These are phyloP conservation scores for Mesotaenium endlicherianum DNA, from an alignment of 139 green algal genomes.

Conservation along the genomic window DNA sequence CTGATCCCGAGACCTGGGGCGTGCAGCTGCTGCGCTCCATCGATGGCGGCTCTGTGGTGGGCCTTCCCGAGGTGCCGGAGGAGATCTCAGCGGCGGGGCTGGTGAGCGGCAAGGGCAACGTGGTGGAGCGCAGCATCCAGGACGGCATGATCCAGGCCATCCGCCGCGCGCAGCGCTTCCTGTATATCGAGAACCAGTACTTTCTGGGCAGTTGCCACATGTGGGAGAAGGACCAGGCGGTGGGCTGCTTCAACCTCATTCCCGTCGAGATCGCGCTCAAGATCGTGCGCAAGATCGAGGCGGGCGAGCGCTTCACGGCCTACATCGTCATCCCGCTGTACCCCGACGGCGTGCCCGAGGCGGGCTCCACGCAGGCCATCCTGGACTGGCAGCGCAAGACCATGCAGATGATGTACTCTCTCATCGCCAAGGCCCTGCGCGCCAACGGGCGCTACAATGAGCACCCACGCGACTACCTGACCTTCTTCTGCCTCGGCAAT, in stretches of 20 bases:
- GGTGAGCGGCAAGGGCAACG: slow-evolving; percentile 28
- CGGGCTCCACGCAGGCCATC: slow-evolving; percentile 59
- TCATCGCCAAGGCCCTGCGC: slow-evolving; percentile 26
- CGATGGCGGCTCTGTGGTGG: slow-evolving; percentile 36
- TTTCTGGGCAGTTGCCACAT: slow-evolving; percentile 40
- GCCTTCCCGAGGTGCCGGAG: slow-evolving; percentile 29
- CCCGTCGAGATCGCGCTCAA: slow-evolving; percentile 48
- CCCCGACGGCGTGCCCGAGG: slow-evolving; percentile 22
- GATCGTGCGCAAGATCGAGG: slow-evolving; percentile 41
- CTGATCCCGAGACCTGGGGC: slow-evolving; percentile 50
- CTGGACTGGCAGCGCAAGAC: slow-evolving; percentile 61
- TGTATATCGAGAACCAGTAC: slow-evolving; percentile 68
- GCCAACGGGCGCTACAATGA: slow-evolving; percentile 10
- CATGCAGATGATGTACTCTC: slow-evolving; percentile 46
- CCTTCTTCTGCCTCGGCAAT: slow-evolving; percentile 67
- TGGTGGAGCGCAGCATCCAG: slow-evolving; percentile 36
- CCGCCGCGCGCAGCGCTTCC: slow-evolving; percentile 59
- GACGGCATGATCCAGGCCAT: slow-evolving; percentile 43
- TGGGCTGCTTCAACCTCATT: slow-evolving; percentile 36
- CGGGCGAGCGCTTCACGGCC: slow-evolving; percentile 28
- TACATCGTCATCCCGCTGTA: slow-evolving; percentile 47
- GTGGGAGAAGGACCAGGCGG: slow-evolving; percentile 21
- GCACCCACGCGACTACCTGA: slow-evolving; percentile 65
- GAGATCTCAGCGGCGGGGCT: slow-evolving; percentile 3
- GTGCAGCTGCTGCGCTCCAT: slow-evolving; percentile 59